Conservation (phyloP, 306 rosid genomes). For the Prinsepia uniflora region DNA sequence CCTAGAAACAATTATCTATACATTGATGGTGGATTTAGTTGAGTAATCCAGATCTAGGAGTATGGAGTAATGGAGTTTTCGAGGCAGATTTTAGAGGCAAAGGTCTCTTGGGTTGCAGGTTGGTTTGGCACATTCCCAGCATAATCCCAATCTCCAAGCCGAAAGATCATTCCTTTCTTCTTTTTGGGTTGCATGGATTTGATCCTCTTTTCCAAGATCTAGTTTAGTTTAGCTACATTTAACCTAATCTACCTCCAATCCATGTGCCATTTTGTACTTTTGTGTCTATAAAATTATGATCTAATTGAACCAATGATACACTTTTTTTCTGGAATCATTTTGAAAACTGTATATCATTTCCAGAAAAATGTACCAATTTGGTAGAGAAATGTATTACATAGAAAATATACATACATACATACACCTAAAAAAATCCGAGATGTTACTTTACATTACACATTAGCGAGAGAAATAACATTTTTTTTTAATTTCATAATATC, state of each 20-base stretch:
- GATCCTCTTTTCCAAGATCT: slow-evolving; percentile 7
- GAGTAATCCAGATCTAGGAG: background rate
- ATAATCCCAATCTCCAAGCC: slow-evolving; percentile 12
- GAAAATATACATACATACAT: no score
- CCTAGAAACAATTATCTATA: background rate
- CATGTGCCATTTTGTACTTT: background rate
- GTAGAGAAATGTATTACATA: no score
- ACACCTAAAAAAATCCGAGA: no score
- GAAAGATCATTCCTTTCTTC: background rate
- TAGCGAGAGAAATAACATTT: no score
- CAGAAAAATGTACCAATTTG: no score
- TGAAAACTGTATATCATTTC: no score
- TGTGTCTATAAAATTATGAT: background rate
- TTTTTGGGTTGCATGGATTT: slow-evolving; percentile 3
- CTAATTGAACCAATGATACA: background rate
- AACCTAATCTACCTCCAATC: background rate
- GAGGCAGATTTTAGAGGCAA: slow-evolving; percentile 8
- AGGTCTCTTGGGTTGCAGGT: slow-evolving; percentile 12
- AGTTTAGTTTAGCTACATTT: background rate
- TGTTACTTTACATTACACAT: no score
- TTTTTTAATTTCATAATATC: no score
- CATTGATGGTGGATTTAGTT: background rate
- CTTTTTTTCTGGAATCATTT: no score
- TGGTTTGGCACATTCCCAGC: slow-evolving; percentile 16
- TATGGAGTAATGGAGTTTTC: background rate